Evolutionary conservation across 352 stramenopile genomes (phyloP).

Genomic region (Globisporangium cystogenes): DNA sequence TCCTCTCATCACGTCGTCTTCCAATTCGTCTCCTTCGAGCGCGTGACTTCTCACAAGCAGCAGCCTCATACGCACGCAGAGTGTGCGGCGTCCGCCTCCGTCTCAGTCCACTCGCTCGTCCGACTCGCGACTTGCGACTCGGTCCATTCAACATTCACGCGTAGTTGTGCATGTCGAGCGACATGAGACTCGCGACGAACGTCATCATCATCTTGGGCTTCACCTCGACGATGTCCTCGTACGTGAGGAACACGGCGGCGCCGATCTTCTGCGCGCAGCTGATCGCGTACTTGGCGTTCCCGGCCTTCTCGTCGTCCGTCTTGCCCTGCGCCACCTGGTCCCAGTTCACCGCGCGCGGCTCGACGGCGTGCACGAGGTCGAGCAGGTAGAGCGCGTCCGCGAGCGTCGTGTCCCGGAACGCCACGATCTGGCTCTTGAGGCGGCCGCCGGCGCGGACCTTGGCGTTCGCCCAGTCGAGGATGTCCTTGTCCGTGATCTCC

Average conservation of each 20-base stretch:
- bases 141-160: conserved; percentile 3
- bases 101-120: not conserved
- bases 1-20: too few relatives aligned
- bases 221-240: conserved; percentile 93
- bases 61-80: not conserved
- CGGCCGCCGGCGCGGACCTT: conserved; percentile 78
- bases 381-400: conserved; percentile 82
- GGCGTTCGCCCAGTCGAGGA: conserved; percentile 78
- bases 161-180: conserved; percentile 65
- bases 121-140: too few relatives aligned
- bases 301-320: conserved; percentile 78
- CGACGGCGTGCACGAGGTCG: conserved; percentile 82
- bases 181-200: conserved; percentile 84
- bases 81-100: too few relatives aligned
- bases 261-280: conserved; percentile 91
- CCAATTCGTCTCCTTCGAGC: too few relatives aligned
- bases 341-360: conserved; percentile 88
- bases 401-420: conserved; percentile 80
- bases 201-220: conserved; percentile 93
- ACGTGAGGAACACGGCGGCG: conserved; percentile 89
- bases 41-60: too few relatives aligned
- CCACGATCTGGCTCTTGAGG: conserved; percentile 65
- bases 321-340: conserved; percentile 63
- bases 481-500: conserved; percentile 78
- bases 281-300: conserved; percentile 92